These are phyloP conservation scores for Sphagnum magellanicum DNA, from an alignment of 228 moss, liverwort and hornwort species.

Conservation along the genomic window DNA sequence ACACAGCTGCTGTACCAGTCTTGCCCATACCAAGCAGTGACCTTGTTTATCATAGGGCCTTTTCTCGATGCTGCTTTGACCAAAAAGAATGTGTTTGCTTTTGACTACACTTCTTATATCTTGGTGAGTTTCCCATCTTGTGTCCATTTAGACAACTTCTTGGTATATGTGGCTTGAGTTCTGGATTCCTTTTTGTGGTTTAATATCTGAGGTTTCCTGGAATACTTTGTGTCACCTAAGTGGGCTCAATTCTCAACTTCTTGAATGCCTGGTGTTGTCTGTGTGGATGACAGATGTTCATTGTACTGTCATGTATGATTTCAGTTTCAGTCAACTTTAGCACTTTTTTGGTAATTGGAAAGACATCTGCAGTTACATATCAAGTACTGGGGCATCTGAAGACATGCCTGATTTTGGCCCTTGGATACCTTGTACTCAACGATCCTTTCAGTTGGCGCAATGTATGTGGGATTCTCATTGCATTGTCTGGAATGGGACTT, in stretches of 20 bases:
- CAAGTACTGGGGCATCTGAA: slow-evolving; percentile 98
- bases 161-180: too few relatives aligned
- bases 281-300: slow-evolving; percentile 58
- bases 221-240: too few relatives aligned
- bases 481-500: slow-evolving; percentile 84
- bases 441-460: slow-evolving; percentile 99
- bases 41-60: slow-evolving; percentile 74
- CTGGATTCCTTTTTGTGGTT: too few relatives aligned
- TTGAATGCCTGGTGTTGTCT: background rate
- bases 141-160: too few relatives aligned
- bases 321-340: slow-evolving; percentile 99
- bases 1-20: slow-evolving; percentile 98
- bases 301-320: slow-evolving; percentile 82
- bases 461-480: slow-evolving; percentile 76
- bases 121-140: slow-evolving; percentile 43
- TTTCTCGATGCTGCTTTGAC: slow-evolving; percentile 99
- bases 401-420: slow-evolving; percentile 94
- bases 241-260: too few relatives aligned
- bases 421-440: slow-evolving; percentile 88
- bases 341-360: slow-evolving; percentile 97
- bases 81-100: slow-evolving; percentile 77
- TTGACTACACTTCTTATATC: slow-evolving; percentile 60
- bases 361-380: slow-evolving; percentile 98
- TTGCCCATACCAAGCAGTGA: slow-evolving; percentile 88
- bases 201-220: too few relatives aligned